Conservation (phyloP, 768 basidiomycete species). For the Auriscalpium vulgare region DNA sequence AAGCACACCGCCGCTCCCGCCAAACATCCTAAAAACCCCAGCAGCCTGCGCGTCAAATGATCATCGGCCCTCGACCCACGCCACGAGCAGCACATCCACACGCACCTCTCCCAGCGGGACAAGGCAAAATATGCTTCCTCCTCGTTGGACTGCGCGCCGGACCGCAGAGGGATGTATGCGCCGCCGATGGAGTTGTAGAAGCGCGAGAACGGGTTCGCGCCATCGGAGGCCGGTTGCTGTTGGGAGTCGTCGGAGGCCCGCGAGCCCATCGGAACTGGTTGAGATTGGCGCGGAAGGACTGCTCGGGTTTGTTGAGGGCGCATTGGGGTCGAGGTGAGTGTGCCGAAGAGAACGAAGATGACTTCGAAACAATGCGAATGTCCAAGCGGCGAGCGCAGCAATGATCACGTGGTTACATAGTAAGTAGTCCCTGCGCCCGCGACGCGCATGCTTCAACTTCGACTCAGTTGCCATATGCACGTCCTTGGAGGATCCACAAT, state of each 20-base stretch:
- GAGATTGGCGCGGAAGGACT: constrained; percentile 64
- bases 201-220: constrained; percentile 64
- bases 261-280: constrained; percentile 85
- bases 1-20: constrained; percentile 92
- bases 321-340: background rate
- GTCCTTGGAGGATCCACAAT: too few species aligned
- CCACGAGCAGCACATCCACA: background rate
- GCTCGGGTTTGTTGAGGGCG: constrained; percentile 32
- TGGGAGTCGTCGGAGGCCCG: constrained; percentile 66
- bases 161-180: constrained; percentile 83
- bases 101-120: constrained; percentile 87
- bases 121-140: constrained; percentile 94
- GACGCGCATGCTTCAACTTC: too few species aligned
- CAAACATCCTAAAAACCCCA: constrained; percentile 87
- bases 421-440: too few species aligned
- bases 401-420: too few species aligned
- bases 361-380: too few species aligned
- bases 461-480: too few species aligned
- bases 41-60: constrained; percentile 40
- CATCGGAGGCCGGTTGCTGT: constrained; percentile 23
- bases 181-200: constrained; percentile 84
- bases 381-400: too few species aligned
- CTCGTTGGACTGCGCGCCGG: constrained; percentile 77
- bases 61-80: background rate
- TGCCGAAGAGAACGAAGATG: too few species aligned